Base-by-base conservation (phyloP, 352 stramenopile genomes). In the Globisporangium radiosum region DNA sequence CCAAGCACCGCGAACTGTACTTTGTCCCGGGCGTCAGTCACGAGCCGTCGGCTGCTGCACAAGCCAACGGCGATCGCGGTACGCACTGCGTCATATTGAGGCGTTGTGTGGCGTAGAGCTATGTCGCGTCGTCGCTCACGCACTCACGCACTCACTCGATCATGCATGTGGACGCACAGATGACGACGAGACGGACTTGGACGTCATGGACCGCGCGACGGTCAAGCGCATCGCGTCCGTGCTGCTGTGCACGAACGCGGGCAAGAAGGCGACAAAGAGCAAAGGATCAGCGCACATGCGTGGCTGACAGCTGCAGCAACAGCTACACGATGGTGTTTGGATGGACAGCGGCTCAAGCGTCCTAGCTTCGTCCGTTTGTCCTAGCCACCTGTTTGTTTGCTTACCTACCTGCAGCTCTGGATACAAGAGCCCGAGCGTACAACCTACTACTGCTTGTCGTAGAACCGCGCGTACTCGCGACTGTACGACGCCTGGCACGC, bases 151-250 rank as follows among this genome's bases (percentile, higher is more conserved):
- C n/a, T 65, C 25, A 14, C 39, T 36, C 37, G 15, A 40, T 8
- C 57, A 4, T 39, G 17, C 14, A 9, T 4, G 48, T 43, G 39
- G 37, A 33, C 25, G 25, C 25, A 33, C 45, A 90, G 77, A 88
- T 8, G n/a, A 45, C 8, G 75, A 87, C 33, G 81, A 88, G 37
- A 60, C 69, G 3, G 69, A 86, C 50, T 79, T 84, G 51, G 78
- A 87, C 33, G 78, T 92, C 17, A 92, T 94, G 84, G 81, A 92
- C 56, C 80, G 81, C 17, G 73, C 66, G 9, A 92, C 80, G 13
- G 76, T 90, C 10, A 94, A 94, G 60, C 80, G 83, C 17, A 78
- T 94, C 52, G 86, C 84, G 38, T 88, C 78, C 0, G 76, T 90
- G 6, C 56, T 94, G 8, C 54, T 85, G 5, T 88, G 80, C 47